phyloP scores from a whole-genome alignment of 169 alveolate genomes.

The Theileria annulata region DNA sequence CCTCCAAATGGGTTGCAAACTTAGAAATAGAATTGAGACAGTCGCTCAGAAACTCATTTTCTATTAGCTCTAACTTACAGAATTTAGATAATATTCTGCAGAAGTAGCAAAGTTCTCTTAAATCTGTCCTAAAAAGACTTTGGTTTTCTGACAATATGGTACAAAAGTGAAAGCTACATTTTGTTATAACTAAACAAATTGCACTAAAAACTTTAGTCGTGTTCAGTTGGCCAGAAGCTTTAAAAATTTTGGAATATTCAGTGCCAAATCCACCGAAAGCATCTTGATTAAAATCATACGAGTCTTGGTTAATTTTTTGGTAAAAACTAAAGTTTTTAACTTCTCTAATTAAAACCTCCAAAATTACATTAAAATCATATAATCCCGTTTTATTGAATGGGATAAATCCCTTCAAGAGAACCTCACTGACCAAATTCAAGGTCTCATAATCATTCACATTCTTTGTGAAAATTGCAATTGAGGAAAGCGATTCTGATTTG shows the following conservation, averaged over 20 bases:
- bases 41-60: neutral
- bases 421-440: neutral
- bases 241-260: neutral
- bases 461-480: neutral
- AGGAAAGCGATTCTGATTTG: neutral
- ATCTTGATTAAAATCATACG: neutral
- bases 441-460: neutral
- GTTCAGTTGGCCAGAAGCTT: neutral
- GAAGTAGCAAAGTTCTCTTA: conserved; percentile 1
- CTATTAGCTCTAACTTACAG: neutral
- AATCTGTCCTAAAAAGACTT: neutral
- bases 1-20: neutral
- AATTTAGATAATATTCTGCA: neutral
- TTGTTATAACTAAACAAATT: neutral
- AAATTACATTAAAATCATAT: neutral
- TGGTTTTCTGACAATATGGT: neutral
- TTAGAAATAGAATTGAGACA: neutral
- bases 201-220: neutral
- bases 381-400: neutral
- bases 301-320: neutral
- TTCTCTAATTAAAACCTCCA: conserved; percentile 2
- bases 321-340: neutral
- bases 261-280: neutral
- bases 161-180: conserved; percentile 5
- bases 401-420: neutral